phyloP scores from a whole-genome alignment of 345 rosid genomes.

The Bruguiera parviflora region DNA sequence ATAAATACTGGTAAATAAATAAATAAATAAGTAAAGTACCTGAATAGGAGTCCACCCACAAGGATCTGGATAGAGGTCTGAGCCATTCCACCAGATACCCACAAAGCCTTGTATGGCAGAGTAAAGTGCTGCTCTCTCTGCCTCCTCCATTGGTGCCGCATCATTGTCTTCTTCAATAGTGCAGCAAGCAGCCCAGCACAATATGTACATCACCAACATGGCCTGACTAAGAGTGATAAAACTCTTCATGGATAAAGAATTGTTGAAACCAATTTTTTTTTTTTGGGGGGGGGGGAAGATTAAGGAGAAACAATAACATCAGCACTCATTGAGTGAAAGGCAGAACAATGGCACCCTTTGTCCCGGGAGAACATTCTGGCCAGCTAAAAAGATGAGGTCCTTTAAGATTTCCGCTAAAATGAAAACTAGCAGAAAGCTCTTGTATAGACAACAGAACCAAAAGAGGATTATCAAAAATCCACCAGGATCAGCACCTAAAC shows the following conservation, averaged over 20 bases:
- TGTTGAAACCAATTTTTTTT: no score
- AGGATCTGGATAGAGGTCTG: conserved; percentile 90
- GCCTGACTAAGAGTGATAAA: conserved; percentile 5
- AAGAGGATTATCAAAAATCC: conserved; percentile 2
- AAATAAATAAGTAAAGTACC: conserved; percentile 28
- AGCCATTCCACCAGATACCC: conserved; percentile 87
- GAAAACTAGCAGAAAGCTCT: neutral
- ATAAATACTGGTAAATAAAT: neutral
- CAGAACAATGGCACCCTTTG: neutral
- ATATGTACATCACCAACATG: conserved; percentile 33
- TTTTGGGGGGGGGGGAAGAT: neutral
- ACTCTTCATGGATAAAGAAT: conserved; percentile 15
- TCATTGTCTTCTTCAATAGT: conserved; percentile 39
- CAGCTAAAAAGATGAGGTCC: neutral
- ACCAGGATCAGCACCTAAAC: neutral
- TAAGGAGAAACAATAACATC: no score
- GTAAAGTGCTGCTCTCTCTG: conserved; percentile 69
- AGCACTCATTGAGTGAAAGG: neutral
- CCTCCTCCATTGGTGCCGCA: conserved; percentile 69
- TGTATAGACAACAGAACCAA: conserved; percentile 12
- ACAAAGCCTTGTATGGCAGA: conserved; percentile 79
- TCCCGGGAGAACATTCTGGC: neutral
- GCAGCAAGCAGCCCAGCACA: conserved; percentile 36
- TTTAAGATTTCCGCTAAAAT: conserved; percentile 1
- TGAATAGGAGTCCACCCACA: conserved; percentile 98